phyloP scores from a whole-genome alignment of 345 rosid genomes.

The Ceriops tagal region DNA sequence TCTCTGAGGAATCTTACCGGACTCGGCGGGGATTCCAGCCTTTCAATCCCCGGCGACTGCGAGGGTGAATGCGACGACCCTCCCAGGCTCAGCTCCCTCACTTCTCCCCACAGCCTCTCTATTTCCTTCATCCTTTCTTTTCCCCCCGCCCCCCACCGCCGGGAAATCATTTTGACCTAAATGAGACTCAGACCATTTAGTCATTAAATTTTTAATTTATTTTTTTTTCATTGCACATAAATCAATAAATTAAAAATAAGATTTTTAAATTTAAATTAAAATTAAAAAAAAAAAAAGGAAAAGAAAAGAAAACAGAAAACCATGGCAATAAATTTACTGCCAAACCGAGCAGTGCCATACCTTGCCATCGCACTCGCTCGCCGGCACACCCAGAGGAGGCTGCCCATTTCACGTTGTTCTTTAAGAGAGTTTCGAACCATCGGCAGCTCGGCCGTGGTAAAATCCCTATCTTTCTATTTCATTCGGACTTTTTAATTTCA shows the following conservation, averaged over 20 bases:
- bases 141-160: no score
- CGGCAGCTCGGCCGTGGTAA: neutral
- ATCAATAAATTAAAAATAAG: no score
- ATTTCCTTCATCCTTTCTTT: constrained; percentile 25
- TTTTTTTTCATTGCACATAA: no score
- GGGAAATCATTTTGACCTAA: no score
- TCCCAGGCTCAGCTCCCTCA: constrained; percentile 59
- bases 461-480: neutral
- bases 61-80: constrained; percentile 4
- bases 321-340: no score
- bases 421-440: neutral
- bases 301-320: no score
- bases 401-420: neutral
- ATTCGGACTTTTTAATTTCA: neutral
- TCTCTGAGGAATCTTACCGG: constrained; percentile 63
- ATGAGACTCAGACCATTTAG: no score
- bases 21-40: constrained; percentile 48
- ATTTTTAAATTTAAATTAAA: no score
- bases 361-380: neutral
- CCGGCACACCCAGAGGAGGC: neutral
- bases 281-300: no score
- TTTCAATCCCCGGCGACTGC: constrained; percentile 29
- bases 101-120: constrained; percentile 59
- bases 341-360: neutral
- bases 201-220: no score